phyloP scores from a whole-genome alignment of 2,329 filamentous ascomycete species.

The Aspergillus novofumigatus region DNA sequence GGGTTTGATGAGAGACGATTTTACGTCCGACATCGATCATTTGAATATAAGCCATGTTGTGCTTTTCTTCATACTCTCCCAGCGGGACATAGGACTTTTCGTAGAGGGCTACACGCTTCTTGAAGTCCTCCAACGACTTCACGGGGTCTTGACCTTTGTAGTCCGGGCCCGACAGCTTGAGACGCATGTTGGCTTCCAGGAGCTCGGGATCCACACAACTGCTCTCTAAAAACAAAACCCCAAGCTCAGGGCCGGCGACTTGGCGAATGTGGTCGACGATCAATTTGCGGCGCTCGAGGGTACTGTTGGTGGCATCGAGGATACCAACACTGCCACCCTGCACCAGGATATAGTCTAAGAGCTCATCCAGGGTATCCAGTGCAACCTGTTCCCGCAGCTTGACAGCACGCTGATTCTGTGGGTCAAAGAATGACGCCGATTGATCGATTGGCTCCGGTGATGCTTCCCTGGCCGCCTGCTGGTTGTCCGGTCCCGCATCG shows the following conservation, averaged over 20 bases:
- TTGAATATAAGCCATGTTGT: conserved; percentile 91
- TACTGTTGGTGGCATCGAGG: conserved; percentile 96
- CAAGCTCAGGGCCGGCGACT: conserved; percentile 77
- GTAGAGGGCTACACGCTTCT: conserved; percentile 84
- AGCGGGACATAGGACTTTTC: conserved; percentile 91
- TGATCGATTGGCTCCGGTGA: conserved; percentile 67
- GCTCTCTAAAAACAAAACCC: conserved; percentile 92
- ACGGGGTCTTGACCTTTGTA: conserved; percentile 90
- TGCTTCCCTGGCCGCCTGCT: conserved; percentile 20
- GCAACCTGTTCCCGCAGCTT: conserved; percentile 87
- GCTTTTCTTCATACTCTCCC: conserved; percentile 82
- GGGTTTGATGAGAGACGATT: conserved; percentile 82
- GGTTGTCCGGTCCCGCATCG: conserved; percentile 19
- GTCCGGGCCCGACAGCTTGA: conserved; percentile 93
- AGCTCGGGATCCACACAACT: conserved; percentile 81
- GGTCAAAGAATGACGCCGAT: conserved; percentile 90
- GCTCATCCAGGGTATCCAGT: conserved; percentile 84
- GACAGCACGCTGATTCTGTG: conserved; percentile 75
- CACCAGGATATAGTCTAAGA: conserved; percentile 81
- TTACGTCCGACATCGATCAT: conserved; percentile 98
- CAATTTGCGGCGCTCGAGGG: conserved; percentile 74
- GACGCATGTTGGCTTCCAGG: conserved; percentile 91
- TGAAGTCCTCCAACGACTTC: conserved; percentile 84
- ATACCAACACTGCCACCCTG: conserved; percentile 87
- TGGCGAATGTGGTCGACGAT: conserved; percentile 79